Evolutionary conservation across 768 basidiomycete species (phyloP).

Genomic region (Amanita pseudoporphyria): DNA sequence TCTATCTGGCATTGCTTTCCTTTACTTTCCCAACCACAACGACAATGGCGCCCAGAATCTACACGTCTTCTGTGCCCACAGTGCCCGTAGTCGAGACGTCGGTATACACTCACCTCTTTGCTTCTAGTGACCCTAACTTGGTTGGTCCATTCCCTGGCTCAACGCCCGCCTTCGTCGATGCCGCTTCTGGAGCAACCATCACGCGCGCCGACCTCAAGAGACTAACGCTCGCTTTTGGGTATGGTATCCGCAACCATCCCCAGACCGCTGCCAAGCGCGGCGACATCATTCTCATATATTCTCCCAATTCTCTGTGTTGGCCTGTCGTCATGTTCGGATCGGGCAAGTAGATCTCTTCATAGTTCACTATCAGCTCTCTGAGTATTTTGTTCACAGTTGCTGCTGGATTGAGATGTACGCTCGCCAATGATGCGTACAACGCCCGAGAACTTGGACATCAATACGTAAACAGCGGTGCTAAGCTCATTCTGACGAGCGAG

Average conservation of each 20-base stretch:
- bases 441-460: conserved; percentile 63
- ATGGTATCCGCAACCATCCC: conserved; percentile 42
- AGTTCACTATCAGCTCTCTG: conserved; percentile 2
- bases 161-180: conserved; percentile 57
- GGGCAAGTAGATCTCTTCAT: conserved; percentile 18
- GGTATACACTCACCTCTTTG: conserved; percentile 41
- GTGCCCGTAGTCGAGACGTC: conserved; percentile 31
- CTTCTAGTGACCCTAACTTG: conserved; percentile 17
- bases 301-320: conserved; percentile 54
- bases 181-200: conserved; percentile 42
- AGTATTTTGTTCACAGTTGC: conserved; percentile 31
- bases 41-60: conserved; percentile 33
- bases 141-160: conserved; percentile 35
- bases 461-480: conserved; percentile 56
- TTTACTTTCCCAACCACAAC: conserved; percentile 8
- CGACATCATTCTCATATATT: conserved; percentile 55
- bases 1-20: too few relatives aligned
- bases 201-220: conserved; percentile 45
- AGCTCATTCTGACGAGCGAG: conserved; percentile 57
- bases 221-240: conserved; percentile 45
- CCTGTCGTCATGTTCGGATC: conserved; percentile 38
- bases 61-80: conserved; percentile 33
- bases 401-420: conserved; percentile 58
- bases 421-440: conserved; percentile 68
- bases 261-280: conserved; percentile 30